Conservation (phyloP, 2,329 filamentous ascomycete genomes). For the Calonectria pseudoturangicola region DNA sequence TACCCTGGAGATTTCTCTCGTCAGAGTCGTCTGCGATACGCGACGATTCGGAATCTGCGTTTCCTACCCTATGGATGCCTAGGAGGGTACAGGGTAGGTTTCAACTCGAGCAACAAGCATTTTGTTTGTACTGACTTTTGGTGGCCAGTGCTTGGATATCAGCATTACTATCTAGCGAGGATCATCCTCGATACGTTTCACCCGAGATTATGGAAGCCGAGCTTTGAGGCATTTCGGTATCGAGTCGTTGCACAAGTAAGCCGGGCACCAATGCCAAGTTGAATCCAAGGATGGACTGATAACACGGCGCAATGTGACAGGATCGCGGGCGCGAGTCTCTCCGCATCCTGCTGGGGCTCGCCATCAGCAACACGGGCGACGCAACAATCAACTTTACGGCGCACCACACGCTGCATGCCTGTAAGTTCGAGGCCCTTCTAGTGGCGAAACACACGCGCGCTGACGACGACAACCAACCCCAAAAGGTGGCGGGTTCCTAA, state of each 20-base stretch:
- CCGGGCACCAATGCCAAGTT: background rate
- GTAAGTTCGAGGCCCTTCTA: constrained; percentile 42
- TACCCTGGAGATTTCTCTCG: constrained; percentile 46
- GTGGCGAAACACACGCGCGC: background rate
- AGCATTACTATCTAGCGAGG: constrained; percentile 63
- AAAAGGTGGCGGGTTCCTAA: constrained; percentile 42
- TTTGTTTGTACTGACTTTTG: constrained; percentile 36
- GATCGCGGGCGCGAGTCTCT: constrained; percentile 50
- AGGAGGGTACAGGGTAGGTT: constrained; percentile 42
- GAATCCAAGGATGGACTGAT: background rate
- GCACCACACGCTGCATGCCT: constrained; percentile 52
- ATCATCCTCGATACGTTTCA: constrained; percentile 64
- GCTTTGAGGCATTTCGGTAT: constrained; percentile 48
- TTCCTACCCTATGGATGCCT: constrained; percentile 47
- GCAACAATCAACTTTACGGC: constrained; percentile 54
- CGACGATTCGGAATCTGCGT: constrained; percentile 29
- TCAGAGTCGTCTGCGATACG: constrained; percentile 35
- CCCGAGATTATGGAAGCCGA: constrained; percentile 54
- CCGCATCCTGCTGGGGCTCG: constrained; percentile 50
- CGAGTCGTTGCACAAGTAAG: constrained; percentile 48
- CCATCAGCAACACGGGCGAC: constrained; percentile 52
- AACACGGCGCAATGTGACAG: constrained; percentile 33
- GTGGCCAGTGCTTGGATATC: constrained; percentile 59
- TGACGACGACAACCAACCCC: background rate
- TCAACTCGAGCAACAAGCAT: background rate